Conservation (phyloP, 345 rosid species). For the Populus pruinosa region DNA sequence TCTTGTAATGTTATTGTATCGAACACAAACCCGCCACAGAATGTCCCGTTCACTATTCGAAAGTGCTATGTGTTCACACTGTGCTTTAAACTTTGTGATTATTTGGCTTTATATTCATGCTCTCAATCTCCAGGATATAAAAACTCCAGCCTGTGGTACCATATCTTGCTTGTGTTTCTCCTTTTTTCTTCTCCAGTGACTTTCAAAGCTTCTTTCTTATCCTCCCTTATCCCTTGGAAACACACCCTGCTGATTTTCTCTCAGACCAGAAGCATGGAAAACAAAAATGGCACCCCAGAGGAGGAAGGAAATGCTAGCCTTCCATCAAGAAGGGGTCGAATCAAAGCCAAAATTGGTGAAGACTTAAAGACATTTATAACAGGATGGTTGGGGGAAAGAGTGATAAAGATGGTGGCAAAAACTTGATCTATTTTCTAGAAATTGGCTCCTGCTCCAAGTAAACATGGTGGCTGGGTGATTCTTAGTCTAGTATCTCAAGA, state of each 20-base stretch:
- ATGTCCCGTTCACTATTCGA: not conserved
- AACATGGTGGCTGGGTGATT: not conserved
- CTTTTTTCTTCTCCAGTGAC: not conserved
- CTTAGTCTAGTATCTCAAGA: not conserved
- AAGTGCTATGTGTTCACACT: not conserved
- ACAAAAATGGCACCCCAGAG: not conserved
- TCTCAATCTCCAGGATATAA: not conserved
- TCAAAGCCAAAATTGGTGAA: not conserved
- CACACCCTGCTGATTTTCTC: not conserved
- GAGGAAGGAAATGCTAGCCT: not conserved
- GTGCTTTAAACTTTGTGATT: not conserved
- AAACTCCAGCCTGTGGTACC: not conserved
- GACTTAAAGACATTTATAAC: not conserved
- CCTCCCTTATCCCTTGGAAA: not conserved
- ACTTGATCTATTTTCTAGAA: not conserved
- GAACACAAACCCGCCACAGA: not conserved
- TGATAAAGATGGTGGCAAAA: not conserved
- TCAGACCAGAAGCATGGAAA: not conserved
- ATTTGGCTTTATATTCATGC: not conserved
- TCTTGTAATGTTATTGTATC: not conserved
- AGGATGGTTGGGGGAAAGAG: not conserved
- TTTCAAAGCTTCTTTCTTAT: not conserved
- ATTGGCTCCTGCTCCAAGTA: not conserved
- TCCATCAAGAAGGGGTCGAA: conserved; percentile 10
- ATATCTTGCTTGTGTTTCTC: not conserved